Conservation (phyloP, 176 grass and related monocot species). For the Musa beccarii region DNA sequence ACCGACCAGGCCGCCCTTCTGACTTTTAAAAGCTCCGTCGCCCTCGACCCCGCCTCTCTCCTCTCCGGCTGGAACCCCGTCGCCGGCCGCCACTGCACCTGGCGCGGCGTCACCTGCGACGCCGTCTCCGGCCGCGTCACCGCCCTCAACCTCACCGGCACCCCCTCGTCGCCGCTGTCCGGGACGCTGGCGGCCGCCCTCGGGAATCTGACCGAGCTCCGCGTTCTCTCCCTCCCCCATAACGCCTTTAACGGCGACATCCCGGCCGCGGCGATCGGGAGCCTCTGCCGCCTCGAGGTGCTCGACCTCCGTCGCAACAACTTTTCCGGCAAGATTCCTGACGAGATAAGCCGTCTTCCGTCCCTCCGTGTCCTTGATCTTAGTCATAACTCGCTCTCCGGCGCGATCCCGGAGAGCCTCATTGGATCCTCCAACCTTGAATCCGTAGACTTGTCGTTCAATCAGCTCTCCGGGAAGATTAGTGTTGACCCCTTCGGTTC, state of each 20-base stretch:
- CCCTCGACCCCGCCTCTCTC: slow-evolving; percentile 29
- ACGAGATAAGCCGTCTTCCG: slow-evolving; percentile 28
- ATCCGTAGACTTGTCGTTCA: slow-evolving; percentile 19
- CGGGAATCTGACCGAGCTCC: slow-evolving; percentile 31
- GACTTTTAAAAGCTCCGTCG: slow-evolving; percentile 34
- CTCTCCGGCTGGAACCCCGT: slow-evolving; percentile 34
- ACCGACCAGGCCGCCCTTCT: slow-evolving; percentile 32
- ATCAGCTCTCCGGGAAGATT: slow-evolving; percentile 23
- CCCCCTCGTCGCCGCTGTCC: slow-evolving; percentile 17
- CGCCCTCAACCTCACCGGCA: slow-evolving; percentile 28
- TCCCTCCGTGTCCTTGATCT: slow-evolving; percentile 40
- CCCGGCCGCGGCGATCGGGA: slow-evolving; percentile 16
- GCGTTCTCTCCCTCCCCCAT: slow-evolving; percentile 32
- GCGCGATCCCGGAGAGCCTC: slow-evolving; percentile 9
- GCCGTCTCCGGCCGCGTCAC: slow-evolving; percentile 19
- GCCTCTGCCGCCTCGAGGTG: slow-evolving; percentile 6
- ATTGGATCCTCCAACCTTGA: slow-evolving; percentile 19
- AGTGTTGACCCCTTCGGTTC: neutral
- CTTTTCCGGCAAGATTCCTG: slow-evolving; percentile 18
- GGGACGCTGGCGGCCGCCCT: slow-evolving; percentile 23
- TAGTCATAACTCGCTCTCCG: slow-evolving; percentile 20
- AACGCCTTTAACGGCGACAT: slow-evolving; percentile 41
- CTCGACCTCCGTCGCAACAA: slow-evolving; percentile 19
- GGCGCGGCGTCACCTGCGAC: slow-evolving; percentile 50
- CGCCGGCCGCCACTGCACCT: slow-evolving; percentile 25